phyloP scores from a whole-genome alignment of 1,139 yeast species.

The Blastobotrys elegans region DNA sequence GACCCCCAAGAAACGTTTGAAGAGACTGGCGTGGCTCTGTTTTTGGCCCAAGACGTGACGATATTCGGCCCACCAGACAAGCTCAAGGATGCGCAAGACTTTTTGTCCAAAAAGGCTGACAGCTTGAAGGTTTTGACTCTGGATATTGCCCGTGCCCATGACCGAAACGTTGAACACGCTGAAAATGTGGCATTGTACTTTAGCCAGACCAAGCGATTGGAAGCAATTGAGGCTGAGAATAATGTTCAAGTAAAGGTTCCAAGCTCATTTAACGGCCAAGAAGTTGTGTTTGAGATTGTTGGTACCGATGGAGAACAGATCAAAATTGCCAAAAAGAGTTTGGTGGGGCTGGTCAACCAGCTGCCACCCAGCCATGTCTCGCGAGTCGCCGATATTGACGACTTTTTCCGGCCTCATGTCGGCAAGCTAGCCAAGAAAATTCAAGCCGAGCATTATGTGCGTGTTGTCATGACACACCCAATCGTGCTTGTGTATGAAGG shows the following conservation, averaged over 20 bases:
- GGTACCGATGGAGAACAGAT: slow-evolving; percentile 43
- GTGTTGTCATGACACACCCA: slow-evolving; percentile 47
- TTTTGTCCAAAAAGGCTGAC: slow-evolving; percentile 49
- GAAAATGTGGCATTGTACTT: slow-evolving; percentile 67
- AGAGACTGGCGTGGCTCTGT: slow-evolving; percentile 58
- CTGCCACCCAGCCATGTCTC: slow-evolving; percentile 63
- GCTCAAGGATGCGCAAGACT: slow-evolving; percentile 55
- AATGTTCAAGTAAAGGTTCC: slow-evolving; percentile 50
- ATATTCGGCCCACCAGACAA: slow-evolving; percentile 62
- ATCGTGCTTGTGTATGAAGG: slow-evolving; percentile 41
- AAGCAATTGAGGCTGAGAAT: slow-evolving; percentile 36
- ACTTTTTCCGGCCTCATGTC: slow-evolving; percentile 55
- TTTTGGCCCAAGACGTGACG: slow-evolving; percentile 43
- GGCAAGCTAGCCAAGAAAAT: slow-evolving; percentile 40
- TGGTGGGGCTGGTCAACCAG: slow-evolving; percentile 68
- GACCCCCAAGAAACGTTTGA: slow-evolving; percentile 42
- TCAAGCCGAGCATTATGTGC: slow-evolving; percentile 48
- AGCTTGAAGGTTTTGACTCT: slow-evolving; percentile 58
- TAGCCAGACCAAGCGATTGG: slow-evolving; percentile 35
- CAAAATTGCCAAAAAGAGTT: slow-evolving; percentile 55
- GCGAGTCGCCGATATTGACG: slow-evolving; percentile 61
- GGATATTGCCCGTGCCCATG: slow-evolving; percentile 84
- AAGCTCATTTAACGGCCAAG: slow-evolving; percentile 31
- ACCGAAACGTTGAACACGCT: slow-evolving; percentile 72
- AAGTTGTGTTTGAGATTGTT: slow-evolving; percentile 41